A percentile compares a stretch with the other conserved stretches of the same genome.
These are phyloP conservation scores for Diaporthe eres DNA, from an alignment of 2,329 filamentous ascomycete species.

Conservation along the genomic window DNA sequence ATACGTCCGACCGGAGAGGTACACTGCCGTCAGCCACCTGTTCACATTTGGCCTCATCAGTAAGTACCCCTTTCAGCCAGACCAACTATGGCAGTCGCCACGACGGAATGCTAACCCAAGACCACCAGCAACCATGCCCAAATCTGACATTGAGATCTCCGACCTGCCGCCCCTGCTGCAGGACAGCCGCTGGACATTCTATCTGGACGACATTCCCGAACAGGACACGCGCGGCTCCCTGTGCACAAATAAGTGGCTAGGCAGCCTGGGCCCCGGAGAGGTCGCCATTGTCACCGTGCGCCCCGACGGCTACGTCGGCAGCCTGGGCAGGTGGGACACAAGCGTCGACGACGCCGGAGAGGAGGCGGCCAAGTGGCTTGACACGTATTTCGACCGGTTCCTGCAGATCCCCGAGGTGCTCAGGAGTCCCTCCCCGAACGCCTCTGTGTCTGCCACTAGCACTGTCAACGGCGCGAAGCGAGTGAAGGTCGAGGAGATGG, in stretches of 20 bases:
- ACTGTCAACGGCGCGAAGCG: slow-evolving; percentile 16
- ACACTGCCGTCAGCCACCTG: slow-evolving; percentile 76
- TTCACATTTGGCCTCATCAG: slow-evolving; percentile 80
- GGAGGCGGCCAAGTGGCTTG: slow-evolving; percentile 68
- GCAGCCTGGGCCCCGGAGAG: slow-evolving; percentile 67
- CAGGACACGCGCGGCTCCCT: slow-evolving; percentile 65
- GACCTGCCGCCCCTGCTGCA: slow-evolving; percentile 74
- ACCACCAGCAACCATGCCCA: slow-evolving; percentile 68
- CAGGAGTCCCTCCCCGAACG: slow-evolving; percentile 41
- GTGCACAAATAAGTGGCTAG: slow-evolving; percentile 80
- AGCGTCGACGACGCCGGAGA: slow-evolving; percentile 64
- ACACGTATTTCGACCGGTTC: slow-evolving; percentile 68
- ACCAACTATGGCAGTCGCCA: not conserved
- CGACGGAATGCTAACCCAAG: slow-evolving; percentile 43
- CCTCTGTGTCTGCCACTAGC: slow-evolving; percentile 12
- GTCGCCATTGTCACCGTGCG: slow-evolving; percentile 77
- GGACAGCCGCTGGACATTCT: slow-evolving; percentile 79
- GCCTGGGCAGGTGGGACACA: slow-evolving; percentile 68
- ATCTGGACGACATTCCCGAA: slow-evolving; percentile 75
- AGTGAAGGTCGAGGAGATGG: slow-evolving; percentile 27
- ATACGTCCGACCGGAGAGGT: slow-evolving; percentile 77
- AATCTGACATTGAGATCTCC: slow-evolving; percentile 74
- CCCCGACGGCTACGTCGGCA: slow-evolving; percentile 82
- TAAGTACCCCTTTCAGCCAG: slow-evolving; percentile 52
- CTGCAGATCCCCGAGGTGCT: slow-evolving; percentile 60